These are phyloP conservation scores for Microcos paniculata DNA, from an alignment of 345 rosid genomes.

Conservation along the genomic window DNA sequence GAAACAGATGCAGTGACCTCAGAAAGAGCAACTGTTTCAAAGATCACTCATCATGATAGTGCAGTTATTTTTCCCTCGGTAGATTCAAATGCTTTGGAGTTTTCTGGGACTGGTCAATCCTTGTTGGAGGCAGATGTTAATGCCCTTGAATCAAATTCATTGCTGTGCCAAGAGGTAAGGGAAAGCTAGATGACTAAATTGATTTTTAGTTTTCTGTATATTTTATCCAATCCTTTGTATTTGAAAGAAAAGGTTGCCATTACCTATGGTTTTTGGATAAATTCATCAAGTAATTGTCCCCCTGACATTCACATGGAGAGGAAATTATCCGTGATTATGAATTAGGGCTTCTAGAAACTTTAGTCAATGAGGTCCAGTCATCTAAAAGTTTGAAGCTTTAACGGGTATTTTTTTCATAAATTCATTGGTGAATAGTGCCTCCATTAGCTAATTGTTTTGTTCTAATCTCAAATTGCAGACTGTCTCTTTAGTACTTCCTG, in stretches of 20 bases:
- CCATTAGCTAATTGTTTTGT: background rate
- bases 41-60: background rate
- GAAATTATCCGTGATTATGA: background rate
- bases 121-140: constrained; percentile 9
- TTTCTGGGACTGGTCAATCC: background rate
- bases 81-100: constrained; percentile 1
- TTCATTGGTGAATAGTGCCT: background rate
- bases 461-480: background rate
- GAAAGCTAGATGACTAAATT: background rate
- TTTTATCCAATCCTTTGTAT: background rate
- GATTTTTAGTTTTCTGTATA: background rate
- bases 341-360: background rate
- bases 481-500: constrained; percentile 4
- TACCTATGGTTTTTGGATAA: background rate
- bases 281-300: background rate
- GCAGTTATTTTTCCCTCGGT: constrained; percentile 9
- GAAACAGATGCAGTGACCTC: background rate
- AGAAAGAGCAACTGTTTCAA: constrained; percentile 1
- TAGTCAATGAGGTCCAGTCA: background rate
- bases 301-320: background rate
- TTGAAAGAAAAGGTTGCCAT: background rate
- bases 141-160: constrained; percentile 1
- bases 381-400: background rate
- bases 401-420: background rate
- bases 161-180: constrained; percentile 17